phyloP scores from a whole-genome alignment of 2,329 filamentous ascomycete genomes.

The Arachnopeziza araneosa region DNA sequence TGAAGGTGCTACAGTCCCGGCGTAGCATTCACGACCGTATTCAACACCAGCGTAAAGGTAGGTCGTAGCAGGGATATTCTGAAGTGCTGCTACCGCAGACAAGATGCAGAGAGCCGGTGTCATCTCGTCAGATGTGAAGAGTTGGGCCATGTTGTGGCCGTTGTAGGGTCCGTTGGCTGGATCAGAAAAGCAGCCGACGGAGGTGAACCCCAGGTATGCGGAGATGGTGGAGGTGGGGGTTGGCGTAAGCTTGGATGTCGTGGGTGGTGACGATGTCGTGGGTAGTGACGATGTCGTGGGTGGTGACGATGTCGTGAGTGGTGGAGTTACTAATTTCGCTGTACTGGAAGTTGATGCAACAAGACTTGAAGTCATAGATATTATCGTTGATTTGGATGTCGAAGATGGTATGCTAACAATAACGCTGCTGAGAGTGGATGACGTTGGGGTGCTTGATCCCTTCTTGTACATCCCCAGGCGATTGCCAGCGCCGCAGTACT shows the following conservation, averaged over 20 bases:
- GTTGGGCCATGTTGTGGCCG: conserved; percentile 29
- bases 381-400: not conserved
- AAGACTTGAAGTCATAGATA: not conserved
- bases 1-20: conserved; percentile 20
- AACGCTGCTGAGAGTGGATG: not conserved
- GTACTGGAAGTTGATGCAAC: conserved; percentile 14
- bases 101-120: conserved; percentile 33
- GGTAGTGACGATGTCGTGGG: not conserved
- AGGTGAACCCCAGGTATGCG: conserved; percentile 27
- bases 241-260: not conserved
- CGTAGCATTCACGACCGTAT: conserved; percentile 34
- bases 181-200: conserved; percentile 30
- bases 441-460: not conserved
- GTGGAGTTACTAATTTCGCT: not conserved
- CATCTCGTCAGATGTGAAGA: conserved; percentile 31
- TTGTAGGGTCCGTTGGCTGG: conserved; percentile 13
- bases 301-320: conserved; percentile 6
- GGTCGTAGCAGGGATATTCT: conserved; percentile 26
- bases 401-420: not conserved
- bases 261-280: conserved; percentile 5
- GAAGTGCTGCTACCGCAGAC: conserved; percentile 26
- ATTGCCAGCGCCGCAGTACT: conserved; percentile 32
- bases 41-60: conserved; percentile 29
- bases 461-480: conserved; percentile 32
- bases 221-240: not conserved